Evolutionary conservation across 2,329 filamentous ascomycete species (phyloP), one percentile per base, ranked within the genome.

Genomic region (Diplocarpon mali): DNA sequence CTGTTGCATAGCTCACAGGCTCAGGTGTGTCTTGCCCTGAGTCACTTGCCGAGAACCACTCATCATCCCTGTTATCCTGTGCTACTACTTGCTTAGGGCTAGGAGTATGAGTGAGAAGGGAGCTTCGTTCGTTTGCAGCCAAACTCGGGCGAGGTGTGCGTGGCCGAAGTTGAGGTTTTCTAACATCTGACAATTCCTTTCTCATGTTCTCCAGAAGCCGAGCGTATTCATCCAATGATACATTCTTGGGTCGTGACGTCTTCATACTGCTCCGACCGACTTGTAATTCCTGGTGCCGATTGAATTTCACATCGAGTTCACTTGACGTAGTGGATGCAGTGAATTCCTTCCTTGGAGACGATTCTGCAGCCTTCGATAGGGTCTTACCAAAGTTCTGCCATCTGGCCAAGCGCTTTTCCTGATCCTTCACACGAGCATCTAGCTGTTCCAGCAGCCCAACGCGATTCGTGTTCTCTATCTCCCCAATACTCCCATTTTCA

Each of bases 301-400:
- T 68, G 50, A 82, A 80, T 0, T 67, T 67, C 12, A 82, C 64
- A 41, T 75, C 69, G 34, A 75, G 68, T 48, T 60, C 43, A 47
- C 48, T 28, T 44, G 44, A 15, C 6, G 45, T 39, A 11, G 30
- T 13, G 2, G 34, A 5, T 29, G 31, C 11, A 9, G 39, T 38
- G 13, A 42, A 34, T 50, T 60, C 20, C 14, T 63, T 65, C 3
- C 44, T 40, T 16, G 54, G 49, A 20, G 50, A 50, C 9, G 45
- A 34, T 14, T 29, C 38, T 17, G 43, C 41, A 20, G 34, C 17
- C 17, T 51, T 55, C 10, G 47, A 47, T 8, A 62, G 41, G 11
- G 42, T 54, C 52, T 68, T 64, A 49, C 75, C 69, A 49, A 87
- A 86, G n/a, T 69, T 69, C 54, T 82, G 73, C 88, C 87, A 94